phyloP scores from a whole-genome alignment of 2,329 filamentous ascomycete species.

The Arthroderma sp. region DNA sequence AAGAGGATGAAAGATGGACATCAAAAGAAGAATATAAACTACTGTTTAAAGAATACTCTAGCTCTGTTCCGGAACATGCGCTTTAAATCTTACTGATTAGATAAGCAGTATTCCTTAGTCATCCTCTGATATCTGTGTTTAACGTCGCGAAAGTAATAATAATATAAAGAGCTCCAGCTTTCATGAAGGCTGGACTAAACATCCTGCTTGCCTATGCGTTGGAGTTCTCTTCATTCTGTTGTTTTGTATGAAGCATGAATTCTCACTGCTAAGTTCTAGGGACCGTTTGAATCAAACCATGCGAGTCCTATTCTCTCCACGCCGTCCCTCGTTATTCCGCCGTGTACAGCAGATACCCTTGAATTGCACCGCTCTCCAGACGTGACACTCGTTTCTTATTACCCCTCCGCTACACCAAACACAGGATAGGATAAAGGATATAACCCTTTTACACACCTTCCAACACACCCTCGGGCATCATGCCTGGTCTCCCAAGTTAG shows the following conservation, averaged over 20 bases:
- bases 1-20: no score
- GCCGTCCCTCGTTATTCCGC: neutral
- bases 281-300: neutral
- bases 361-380: neutral
- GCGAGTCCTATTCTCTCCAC: neutral
- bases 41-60: no score
- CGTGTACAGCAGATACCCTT: neutral
- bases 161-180: no score
- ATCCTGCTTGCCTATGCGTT: neutral
- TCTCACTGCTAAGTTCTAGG: neutral
- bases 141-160: no score
- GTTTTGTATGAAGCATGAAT: neutral
- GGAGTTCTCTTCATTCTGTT: neutral
- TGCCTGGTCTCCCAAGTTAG: conserved; percentile 14
- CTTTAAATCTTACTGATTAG: neutral
- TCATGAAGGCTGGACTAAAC: no score
- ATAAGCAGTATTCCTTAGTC: neutral
- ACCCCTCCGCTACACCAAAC: neutral
- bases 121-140: neutral
- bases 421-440: neutral
- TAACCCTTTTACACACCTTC: neutral
- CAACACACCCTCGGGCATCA: conserved; percentile 2
- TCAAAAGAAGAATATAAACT: no score
- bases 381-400: neutral
- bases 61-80: no score